Evolutionary conservation across 331 rosid genomes (phyloP).

Genomic region (Saraca asoca): DNA sequence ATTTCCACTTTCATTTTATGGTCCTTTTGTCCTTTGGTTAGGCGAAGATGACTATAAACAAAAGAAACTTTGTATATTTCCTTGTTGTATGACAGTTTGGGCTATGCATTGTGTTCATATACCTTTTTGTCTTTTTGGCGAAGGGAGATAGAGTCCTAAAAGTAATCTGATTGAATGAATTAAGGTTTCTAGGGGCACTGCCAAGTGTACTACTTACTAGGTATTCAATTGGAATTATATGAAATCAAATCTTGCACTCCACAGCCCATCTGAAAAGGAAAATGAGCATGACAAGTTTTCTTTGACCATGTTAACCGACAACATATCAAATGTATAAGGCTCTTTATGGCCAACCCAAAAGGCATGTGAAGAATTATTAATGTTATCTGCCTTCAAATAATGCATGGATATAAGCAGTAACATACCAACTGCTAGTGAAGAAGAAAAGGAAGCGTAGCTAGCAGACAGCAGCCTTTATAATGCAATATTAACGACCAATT

Average conservation of each 20-base stretch:
- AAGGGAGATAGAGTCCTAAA: slow-evolving; percentile 35
- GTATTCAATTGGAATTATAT: slow-evolving; percentile 15
- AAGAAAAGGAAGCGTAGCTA: slow-evolving; percentile 14
- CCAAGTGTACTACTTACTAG: slow-evolving; percentile 54
- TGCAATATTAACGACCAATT: slow-evolving; percentile 18
- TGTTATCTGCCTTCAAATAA: slow-evolving; percentile 56
- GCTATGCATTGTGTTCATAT: slow-evolving; percentile 27
- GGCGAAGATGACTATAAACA: slow-evolving; percentile 24
- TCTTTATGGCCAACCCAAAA: slow-evolving; percentile 46
- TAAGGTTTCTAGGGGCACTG: slow-evolving; percentile 47
- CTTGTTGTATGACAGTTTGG: slow-evolving; percentile 24
- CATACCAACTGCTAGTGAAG: not conserved
- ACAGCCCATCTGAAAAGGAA: slow-evolving; percentile 38
- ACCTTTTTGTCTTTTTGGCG: slow-evolving; percentile 45
- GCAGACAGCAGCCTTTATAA: slow-evolving; percentile 38
- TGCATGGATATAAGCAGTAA: slow-evolving; percentile 21
- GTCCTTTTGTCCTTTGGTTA: not conserved
- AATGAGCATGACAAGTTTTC: slow-evolving; percentile 26
- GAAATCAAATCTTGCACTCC: slow-evolving; percentile 32
- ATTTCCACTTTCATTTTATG: slow-evolving; percentile 33
- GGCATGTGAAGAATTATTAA: slow-evolving; percentile 46
- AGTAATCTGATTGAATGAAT: slow-evolving; percentile 26
- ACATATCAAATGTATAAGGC: slow-evolving; percentile 39
- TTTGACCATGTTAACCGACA: slow-evolving; percentile 31
- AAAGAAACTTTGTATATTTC: slow-evolving; percentile 22